Evolutionary conservation across 768 basidiomycete genomes (phyloP), one percentile per base, ranked within the genome.

Genomic region (Amanita subjunquillea): DNA sequence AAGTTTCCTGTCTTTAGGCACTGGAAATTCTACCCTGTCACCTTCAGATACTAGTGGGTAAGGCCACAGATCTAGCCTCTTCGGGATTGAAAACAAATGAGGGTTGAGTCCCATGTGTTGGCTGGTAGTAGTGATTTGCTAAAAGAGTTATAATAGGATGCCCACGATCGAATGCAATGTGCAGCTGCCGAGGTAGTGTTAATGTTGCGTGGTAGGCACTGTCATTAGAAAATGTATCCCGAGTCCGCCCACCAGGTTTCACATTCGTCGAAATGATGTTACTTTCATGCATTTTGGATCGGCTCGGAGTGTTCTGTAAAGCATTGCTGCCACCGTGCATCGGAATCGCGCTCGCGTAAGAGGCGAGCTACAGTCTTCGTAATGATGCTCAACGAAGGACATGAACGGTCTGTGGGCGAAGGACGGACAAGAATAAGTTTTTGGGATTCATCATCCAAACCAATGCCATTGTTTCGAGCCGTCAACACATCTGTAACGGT

Each of bases 71-170:
- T 48, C 34, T 22, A n/a, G 53, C 40, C 36, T 22, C 27, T 47
- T 29, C 39, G 29, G 47, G 53, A 27, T 54, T 48, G 42, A 30
- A 54, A 42, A 54, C 42, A 42, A 54, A 54, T 39, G 53, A 48
- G 40, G 48, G 25, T 50, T 54, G 53, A 34, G 37, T 54, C 37
- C 46, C 53, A 36, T 54, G 40, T 37, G 17, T 50, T 38, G 53
- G 53, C 36, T 54, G 47, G 48, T 54, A 54, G 36, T 54, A 54
- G 41, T 54, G 53, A 46, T 49, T 49, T 48, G 47, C 36, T 29
- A 5, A 23, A 41, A 49, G 53, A 20, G 34, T 32, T 46, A 22
- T 23, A 30, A 54, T 49, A 38, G 53, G 53, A 48, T 54, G 37
- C 22, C 30, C 17, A 41, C 25, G 36, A 54, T 48, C 46, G 47